Evolutionary conservation across 2,329 filamentous ascomycete species (phyloP).

Genomic region (Anisogramma anomala): DNA sequence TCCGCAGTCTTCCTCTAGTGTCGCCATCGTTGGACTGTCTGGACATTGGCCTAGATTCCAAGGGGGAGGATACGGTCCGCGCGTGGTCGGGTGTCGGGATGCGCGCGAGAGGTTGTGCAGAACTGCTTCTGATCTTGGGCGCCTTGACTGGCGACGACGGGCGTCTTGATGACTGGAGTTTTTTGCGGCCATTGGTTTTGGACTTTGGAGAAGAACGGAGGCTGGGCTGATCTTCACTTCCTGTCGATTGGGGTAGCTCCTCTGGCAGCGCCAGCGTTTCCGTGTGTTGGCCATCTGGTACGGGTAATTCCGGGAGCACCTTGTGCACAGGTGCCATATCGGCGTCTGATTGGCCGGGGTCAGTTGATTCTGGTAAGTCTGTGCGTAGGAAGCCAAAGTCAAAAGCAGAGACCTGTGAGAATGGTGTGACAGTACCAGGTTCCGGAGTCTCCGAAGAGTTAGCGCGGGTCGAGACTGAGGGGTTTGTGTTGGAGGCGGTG

Average conservation of each 20-base stretch:
- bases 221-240: no score
- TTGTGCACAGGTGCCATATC: constrained; percentile 4
- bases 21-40: constrained; percentile 25
- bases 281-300: background rate
- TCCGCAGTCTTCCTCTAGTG: constrained; percentile 33
- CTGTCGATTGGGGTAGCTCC: no score
- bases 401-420: constrained; percentile 10
- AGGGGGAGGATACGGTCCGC: constrained; percentile 22
- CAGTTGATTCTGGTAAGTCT: constrained; percentile 9
- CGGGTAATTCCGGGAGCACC: background rate
- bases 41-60: constrained; percentile 23
- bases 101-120: constrained; percentile 32
- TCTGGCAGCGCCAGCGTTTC: constrained; percentile 2
- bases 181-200: constrained; percentile 16
- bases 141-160: constrained; percentile 23
- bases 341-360: background rate
- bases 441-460: constrained; percentile 8
- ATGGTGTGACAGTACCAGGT: constrained; percentile 8
- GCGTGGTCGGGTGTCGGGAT: constrained; percentile 19
- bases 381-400: constrained; percentile 11
- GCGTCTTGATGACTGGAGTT: constrained; percentile 14
- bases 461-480: constrained; percentile 12
- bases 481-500: constrained; percentile 9
- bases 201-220: constrained; percentile 10
- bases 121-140: constrained; percentile 34